Evolutionary conservation across 805 yeast species (phyloP), one percentile per base, ranked within the genome.

Genomic region (Blastobotrys mokoenaii): DNA sequence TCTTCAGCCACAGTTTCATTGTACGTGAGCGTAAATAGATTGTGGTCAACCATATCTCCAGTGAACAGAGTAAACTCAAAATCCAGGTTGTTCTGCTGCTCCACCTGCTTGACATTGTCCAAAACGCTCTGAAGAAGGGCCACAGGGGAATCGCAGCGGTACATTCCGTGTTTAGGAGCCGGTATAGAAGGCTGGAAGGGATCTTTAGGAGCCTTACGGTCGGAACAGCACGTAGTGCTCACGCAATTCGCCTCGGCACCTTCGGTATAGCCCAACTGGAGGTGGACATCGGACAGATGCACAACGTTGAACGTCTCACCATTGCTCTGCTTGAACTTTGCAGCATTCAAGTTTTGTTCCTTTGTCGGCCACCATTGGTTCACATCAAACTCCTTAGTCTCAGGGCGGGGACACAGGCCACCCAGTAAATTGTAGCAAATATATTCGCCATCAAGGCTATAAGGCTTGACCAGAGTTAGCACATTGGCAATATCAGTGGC

Each of bases 1-100:
- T 81, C 84, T n/a, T 82, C 78, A 27, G 64, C 60, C 47, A 74
- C 61, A 31, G 81, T 74, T 51, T 69, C 66, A 38, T 76, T 70
- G 50, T 58, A 62, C 38, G 74, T 67, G 40, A 73, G 72, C 55
- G 72, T 69, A 40, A 70, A 68, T 10, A 66, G 56, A 46, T 73
- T 77, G 56, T 82, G 89, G 59, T 82, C 87, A 44, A 81, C 82
- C 58, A 80, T 68, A 56, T 82, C 89, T 46, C 88, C 88, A 3
- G 87, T 82, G 68, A 82, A 82, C 33, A 82, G 61, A 2, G 82
- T 71, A 56, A 81, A 81, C 43, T 79, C 81, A 53, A 73, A 70
- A 49, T 35, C 65, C 56, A n/a, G n/a, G n/a, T n/a, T n/a, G n/a
- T 9, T 60, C 52, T 12, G 59, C 31, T 60, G 45, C 45, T 67